Evolutionary conservation across 2,329 filamentous ascomycete genomes (phyloP), one percentile per base, ranked within the genome.

Genomic region (Ramularia endophylla): DNA sequence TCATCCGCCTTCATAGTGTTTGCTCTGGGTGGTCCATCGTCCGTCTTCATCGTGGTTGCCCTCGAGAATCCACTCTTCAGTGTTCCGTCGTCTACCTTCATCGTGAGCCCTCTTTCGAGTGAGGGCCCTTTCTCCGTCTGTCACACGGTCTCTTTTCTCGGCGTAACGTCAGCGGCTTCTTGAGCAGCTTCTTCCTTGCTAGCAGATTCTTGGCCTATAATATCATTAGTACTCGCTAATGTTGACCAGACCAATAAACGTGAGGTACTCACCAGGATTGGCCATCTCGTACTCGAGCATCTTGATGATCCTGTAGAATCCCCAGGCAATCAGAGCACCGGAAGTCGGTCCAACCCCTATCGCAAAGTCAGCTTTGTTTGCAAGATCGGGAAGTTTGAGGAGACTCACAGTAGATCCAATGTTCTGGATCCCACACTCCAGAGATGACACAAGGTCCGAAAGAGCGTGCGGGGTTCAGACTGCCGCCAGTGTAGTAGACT

Each of bases 401-500:
- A n/a, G 11, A 32, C 48, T 46, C 29, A 53, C 50, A 53, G 43
- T 53, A 53, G 19, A 53, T 53, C 50, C 50, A 53, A 11, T 53
- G 50, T 27, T 53, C 50, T 7, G 32, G 25, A 29, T 53, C 50
- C 50, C 50, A 53, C 2, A 48, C 46, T 7, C 50, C 50, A 12
- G 50, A 53, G 37, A 53, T 43, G 20, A 53, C 50, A 22, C 50
- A 53, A 17, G 51, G 60, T 13, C 60, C 61, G 44, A 64, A 63
- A 1, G 57, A 61, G 27, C 61, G 51, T 5, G 61, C 61, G 15
- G 61, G 61, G 43, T 64, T 64, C 17, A 64, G 48, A 38, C 53
- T 57, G 8, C 67, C 44, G 57, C 68, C 56, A n/a, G 56, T 58
- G 44, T 56, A 58, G 44, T 48, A 72, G 42, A 35, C 66, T 12